Evolutionary conservation across 2,329 filamentous ascomycete genomes (phyloP), one percentile per base, ranked within the genome.

Genomic region (Ramularia endophylla): DNA sequence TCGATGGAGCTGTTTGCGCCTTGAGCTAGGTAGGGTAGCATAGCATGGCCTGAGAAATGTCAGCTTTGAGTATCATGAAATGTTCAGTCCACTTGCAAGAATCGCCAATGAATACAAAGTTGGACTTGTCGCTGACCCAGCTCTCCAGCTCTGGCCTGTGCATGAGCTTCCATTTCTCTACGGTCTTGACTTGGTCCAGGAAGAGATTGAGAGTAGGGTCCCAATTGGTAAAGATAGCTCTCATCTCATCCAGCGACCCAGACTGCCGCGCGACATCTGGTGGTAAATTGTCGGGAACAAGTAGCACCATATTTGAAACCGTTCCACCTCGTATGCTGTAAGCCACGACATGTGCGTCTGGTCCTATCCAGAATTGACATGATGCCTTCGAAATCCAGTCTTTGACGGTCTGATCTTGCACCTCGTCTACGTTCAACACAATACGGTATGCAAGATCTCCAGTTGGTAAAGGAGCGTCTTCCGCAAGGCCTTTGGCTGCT

Each of bases 101-200:
- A 49, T 83, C 80, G 4, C 80, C 80, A 1, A 64, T 66, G 58
- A 67, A 64, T 38, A 67, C 60, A 28, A 80, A 67, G 20, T 74
- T 79, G 0, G 65, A 70, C 41, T 65, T 58, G 0, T 70, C 61
- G 43, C 72, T 77, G 0, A 77, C 65, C 78, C 78, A 81, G 2
- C 62, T 69, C 8, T 68, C 63, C 52, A 81, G 64, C 47, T 77
- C 71, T 2, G 66, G 65, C 32, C 68, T 53, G 30, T 77, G 71
- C 75, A 84, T 80, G 25, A 86, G 59, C 55, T 78, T 81, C 83
- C 82, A 86, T 59, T 85, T 85, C 28, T 79, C 73, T 0, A 84
- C 78, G 1, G 62, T 69, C 27, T 75, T 70, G 0, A 83, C 78
- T 31, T 71, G 68, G 3, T 63, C 61, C 9, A 74, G 57, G 34